These are phyloP conservation scores for Hypoxylon lienhwacheense DNA, from an alignment of 495 filamentous ascomycete genomes.

Conservation along the genomic window DNA sequence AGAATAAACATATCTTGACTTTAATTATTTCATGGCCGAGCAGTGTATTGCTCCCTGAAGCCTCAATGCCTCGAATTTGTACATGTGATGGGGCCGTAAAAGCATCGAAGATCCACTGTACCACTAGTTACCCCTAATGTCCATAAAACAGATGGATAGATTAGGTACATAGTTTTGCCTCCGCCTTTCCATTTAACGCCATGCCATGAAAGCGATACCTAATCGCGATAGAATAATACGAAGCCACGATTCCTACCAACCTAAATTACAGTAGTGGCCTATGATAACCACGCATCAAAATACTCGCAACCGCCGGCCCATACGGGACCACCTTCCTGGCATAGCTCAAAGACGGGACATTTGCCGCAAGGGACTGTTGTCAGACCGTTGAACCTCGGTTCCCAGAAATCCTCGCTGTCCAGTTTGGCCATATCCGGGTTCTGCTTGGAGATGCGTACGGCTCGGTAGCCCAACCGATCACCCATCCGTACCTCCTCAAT, in stretches of 20 bases:
- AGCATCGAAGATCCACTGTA: too few species aligned
- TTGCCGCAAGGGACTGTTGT: slow-evolving; percentile 87
- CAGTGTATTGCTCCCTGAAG: too few species aligned
- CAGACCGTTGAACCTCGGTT: slow-evolving; percentile 60
- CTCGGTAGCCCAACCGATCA: slow-evolving; percentile 47
- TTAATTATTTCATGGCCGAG: too few species aligned
- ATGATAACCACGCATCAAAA: slow-evolving; percentile 76
- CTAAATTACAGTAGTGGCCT: slow-evolving; percentile 2
- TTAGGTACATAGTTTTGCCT: neutral
- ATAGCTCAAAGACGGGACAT: slow-evolving; percentile 93
- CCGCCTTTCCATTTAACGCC: slow-evolving; percentile 23
- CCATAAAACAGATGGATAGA: too few species aligned
- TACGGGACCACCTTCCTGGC: slow-evolving; percentile 83
- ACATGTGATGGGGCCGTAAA: too few species aligned
- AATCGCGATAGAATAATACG: neutral
- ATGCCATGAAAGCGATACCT: slow-evolving; percentile 6
- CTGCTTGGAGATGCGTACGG: slow-evolving; percentile 52
- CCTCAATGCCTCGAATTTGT: too few species aligned
- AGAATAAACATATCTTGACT: slow-evolving; percentile 19
- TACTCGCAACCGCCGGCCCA: slow-evolving; percentile 90
- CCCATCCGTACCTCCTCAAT: slow-evolving; percentile 59
- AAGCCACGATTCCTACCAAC: neutral
- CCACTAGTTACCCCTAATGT: too few species aligned
- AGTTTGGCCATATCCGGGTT: slow-evolving; percentile 37
- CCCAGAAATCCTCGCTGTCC: slow-evolving; percentile 48